Evolutionary conservation across 2,329 filamentous ascomycete genomes (phyloP).

Genomic region (Neofusicoccum sp.): DNA sequence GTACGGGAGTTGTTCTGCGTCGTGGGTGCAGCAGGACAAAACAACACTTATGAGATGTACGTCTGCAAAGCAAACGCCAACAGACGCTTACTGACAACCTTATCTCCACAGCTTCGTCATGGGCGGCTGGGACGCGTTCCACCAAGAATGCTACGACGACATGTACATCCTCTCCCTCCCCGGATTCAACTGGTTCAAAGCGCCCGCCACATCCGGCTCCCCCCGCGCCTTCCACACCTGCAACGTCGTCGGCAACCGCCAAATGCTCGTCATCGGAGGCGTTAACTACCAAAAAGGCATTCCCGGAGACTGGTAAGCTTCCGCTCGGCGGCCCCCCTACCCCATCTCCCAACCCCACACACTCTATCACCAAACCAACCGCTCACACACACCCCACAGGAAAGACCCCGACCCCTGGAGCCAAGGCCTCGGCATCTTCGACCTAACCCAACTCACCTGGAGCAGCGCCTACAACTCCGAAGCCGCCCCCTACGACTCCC

Average conservation of each 20-base stretch:
- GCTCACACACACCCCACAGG: neutral
- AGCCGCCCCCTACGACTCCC: neutral
- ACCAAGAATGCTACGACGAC: neutral
- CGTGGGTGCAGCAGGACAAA: neutral
- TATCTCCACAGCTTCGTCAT: neutral
- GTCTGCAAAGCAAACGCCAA: neutral
- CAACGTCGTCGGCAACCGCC: neutral
- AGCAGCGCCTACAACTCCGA: neutral
- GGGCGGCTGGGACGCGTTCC: neutral
- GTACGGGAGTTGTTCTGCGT: neutral
- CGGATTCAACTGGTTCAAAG: constrained; percentile 9
- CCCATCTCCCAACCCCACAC: too few species aligned
- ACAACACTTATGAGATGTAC: neutral
- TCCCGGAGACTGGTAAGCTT: neutral
- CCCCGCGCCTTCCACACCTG: neutral
- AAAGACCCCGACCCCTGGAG: neutral
- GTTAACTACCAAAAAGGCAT: neutral
- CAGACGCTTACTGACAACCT: neutral
- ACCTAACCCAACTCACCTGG: neutral
- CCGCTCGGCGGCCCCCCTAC: too few species aligned
- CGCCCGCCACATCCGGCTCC: neutral
- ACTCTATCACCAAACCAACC: too few species aligned
- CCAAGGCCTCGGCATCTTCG: neutral
- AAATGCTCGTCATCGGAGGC: constrained; percentile 3
- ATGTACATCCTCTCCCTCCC: constrained; percentile 7